Base-by-base conservation (phyloP, 108 stramenopile species). In the Discostella pseudostelligera region DNA sequence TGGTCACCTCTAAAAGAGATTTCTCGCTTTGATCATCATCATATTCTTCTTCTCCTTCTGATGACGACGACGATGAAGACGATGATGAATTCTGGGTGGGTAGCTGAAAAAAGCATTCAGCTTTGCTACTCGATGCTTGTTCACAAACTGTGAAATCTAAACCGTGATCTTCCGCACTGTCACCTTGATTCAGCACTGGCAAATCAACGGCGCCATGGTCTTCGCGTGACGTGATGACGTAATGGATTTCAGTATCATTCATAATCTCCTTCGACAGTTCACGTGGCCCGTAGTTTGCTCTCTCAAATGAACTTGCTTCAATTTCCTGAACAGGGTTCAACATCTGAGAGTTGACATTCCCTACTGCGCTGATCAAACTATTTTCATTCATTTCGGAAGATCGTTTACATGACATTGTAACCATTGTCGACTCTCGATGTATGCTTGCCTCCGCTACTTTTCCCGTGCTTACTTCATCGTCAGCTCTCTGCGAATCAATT, bases 11-110 rank as follows among this genome's bases (percentile, higher is more conserved):
- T 17, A 43, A 59, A 8, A 20, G 29, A 19, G 44, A 29, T 59
- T 46, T 59, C 28, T 32, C 50, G 22, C 29, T 56, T 9, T 51
- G 29, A 22, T 70, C 59, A 20, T 76, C 62, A 1, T 59, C 77
- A 39, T 48, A 43, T 67, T 67, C 67, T 19, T 50, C 49, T 50
- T 24, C 22, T 50, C 21, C 49, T 32, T 62, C 59, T 3, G 67
- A 69, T 14, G 81, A 82, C 44, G 81, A 82, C 4, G 76, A 80
- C n/a, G n/a, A n/a, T n/a, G n/a, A n/a, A 3, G 67, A 69, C 19
- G 81, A 82, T 47, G 81, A 82, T 11, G 76, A 80, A 8, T 75
- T 51, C 39, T 78, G 81, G 0, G 77, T 82, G 14, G 66, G 72
- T 2, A 82, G 62, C 37, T 64, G 50, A 24, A 82, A 61, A 14